Evolutionary conservation across 345 rosid species (phyloP), one percentile per base, ranked within the genome.

Genomic region (Ceriops zippeliana): DNA sequence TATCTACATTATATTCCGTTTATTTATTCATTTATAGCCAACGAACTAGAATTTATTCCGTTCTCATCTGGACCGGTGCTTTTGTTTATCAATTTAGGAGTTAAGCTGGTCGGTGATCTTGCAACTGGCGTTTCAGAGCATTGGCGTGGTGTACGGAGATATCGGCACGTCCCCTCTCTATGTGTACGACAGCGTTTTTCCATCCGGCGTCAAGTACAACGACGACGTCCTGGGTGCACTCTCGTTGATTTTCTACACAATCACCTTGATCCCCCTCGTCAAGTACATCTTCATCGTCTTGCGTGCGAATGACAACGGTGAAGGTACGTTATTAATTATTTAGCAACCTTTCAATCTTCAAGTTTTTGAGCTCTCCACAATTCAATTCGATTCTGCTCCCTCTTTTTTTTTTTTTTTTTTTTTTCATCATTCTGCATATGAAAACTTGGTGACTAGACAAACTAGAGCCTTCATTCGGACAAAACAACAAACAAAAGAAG

Each of bases 161-260:
- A 72, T 86, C 0, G 90, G 89, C 0, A 86, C 93, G 10, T 88
- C 90, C 21, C 90, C 89, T 7, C 76, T 88, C 3, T 86, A 88
- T 37, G 86, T 84, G 3, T 88, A 52, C 51, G 21, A 83, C 0
- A 77, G 84, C 69, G 73, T 79, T 5, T 83, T 84, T 72, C 0
- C 68, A 1, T 17, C 56, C 4, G 90, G 84, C 0, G 77, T 88
- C 35, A 52, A 66, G 2, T 71, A 84, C 70, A 65, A 32, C 26
- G 89, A 88, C 4, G 93, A 88, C 56, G 67, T 84, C 7, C 42
- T 84, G 42, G 90, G 87, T 10, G 87, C 83, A 0, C 86, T 88
- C 5, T 84, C 90, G 51, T 67, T 88, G 58, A 84, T 88, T 57
- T 13, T 83, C 15, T 88, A 86, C 22, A 84, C 93, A 0, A 34